Conservation (phyloP, 148 eudicot species). For the Hydrangea macrophylla region DNA sequence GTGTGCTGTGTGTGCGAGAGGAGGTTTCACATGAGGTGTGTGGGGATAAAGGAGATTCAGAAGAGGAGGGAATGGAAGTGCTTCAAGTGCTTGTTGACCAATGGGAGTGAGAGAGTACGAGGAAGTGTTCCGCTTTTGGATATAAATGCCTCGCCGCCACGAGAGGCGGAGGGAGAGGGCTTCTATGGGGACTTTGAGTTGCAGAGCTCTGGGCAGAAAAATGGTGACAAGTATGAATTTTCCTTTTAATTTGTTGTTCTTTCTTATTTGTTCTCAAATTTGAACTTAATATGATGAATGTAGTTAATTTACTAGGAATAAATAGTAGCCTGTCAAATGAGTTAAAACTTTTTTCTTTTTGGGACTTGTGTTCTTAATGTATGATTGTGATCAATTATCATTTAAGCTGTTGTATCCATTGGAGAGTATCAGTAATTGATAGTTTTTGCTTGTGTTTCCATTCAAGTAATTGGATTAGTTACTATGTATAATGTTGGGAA, state of each 20-base stretch:
- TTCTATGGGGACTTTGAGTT: background rate
- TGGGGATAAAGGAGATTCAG: constrained; percentile 10
- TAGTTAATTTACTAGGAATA: background rate
- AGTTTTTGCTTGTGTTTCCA: background rate
- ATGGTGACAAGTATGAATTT: constrained; percentile 17
- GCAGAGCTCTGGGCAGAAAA: constrained; percentile 2
- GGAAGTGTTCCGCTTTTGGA: constrained; percentile 12
- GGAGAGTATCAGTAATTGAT: background rate
- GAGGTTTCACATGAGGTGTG: constrained; percentile 19
- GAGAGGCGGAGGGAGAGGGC: constrained; percentile 18
- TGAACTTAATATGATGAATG: background rate
- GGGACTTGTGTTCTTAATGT: background rate
- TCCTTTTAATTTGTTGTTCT: background rate
- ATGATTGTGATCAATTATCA: background rate
- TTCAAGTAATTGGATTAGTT: background rate
- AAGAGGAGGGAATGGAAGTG: constrained; percentile 18
- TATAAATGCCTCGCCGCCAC: constrained; percentile 28
- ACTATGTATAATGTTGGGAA: background rate
- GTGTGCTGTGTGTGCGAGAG: constrained; percentile 16
- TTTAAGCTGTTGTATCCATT: background rate
- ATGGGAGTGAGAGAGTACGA: background rate
- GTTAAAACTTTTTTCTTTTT: background rate
- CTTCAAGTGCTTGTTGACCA: constrained; percentile 17
- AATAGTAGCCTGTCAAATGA: background rate
- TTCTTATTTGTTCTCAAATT: background rate